phyloP scores from a whole-genome alignment of 2,329 filamentous ascomycete species.

The Dendrostoma leiphaemia region DNA sequence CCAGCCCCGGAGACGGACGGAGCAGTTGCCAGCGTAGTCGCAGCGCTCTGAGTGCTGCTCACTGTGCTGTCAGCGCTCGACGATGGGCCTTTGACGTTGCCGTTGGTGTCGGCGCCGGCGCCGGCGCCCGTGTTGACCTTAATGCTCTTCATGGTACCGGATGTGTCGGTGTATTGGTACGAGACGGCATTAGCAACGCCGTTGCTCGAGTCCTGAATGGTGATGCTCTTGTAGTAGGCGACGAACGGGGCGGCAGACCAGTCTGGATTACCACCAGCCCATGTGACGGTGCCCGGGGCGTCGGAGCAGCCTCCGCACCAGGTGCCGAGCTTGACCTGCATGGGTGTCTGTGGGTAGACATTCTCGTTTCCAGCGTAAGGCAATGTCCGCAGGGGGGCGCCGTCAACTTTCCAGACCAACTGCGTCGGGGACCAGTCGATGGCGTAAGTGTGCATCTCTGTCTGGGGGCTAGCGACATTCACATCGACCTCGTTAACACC shows the following conservation, averaged over 20 bases:
- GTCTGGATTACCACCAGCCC: slow-evolving; percentile 62
- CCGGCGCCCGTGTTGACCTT: slow-evolving; percentile 41
- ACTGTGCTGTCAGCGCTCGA: slow-evolving; percentile 15
- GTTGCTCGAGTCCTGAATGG: slow-evolving; percentile 54
- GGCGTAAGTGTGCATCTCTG: slow-evolving; percentile 61
- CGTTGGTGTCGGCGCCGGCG: slow-evolving; percentile 23
- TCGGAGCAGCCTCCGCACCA: slow-evolving; percentile 51
- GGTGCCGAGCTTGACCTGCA: slow-evolving; percentile 62
- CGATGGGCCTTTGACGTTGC: slow-evolving; percentile 15
- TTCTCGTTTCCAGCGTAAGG: slow-evolving; percentile 35
- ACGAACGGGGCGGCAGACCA: slow-evolving; percentile 51
- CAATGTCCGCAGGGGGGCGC: slow-evolving; percentile 43
- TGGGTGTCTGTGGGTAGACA: slow-evolving; percentile 67
- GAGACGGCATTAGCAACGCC: slow-evolving; percentile 45
- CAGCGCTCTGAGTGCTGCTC: slow-evolving; percentile 24
- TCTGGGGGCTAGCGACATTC: slow-evolving; percentile 51
- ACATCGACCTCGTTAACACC: slow-evolving; percentile 36
- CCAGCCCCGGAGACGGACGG: slow-evolving; percentile 15
- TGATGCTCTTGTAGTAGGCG: slow-evolving; percentile 57
- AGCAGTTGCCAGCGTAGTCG: slow-evolving; percentile 22
- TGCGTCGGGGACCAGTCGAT: slow-evolving; percentile 63
- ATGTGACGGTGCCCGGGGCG: slow-evolving; percentile 59
- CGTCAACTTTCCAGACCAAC: slow-evolving; percentile 60
- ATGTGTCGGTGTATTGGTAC: slow-evolving; percentile 51
- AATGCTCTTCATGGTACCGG: slow-evolving; percentile 51